These are phyloP conservation scores for Keithomyces neogunnii DNA, from an alignment of 2,329 filamentous ascomycete species.

Conservation along the genomic window DNA sequence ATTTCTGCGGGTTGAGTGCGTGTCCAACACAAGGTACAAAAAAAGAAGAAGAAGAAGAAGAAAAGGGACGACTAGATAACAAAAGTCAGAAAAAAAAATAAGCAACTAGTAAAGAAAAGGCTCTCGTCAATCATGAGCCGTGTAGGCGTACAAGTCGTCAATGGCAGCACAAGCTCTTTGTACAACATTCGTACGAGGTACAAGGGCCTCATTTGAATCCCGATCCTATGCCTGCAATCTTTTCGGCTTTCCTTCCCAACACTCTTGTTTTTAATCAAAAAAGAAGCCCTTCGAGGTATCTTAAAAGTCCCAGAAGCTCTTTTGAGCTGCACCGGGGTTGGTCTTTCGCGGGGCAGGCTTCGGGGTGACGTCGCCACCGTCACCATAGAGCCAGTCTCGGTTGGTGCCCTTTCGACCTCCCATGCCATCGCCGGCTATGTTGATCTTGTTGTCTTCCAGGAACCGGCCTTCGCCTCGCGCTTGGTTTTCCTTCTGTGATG, in stretches of 20 bases:
- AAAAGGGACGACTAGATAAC: constrained; percentile 1
- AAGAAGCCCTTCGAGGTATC: neutral
- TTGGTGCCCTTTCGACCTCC: constrained; percentile 48
- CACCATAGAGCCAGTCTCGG: constrained; percentile 50
- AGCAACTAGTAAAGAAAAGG: constrained; percentile 8
- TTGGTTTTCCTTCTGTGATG: constrained; percentile 42
- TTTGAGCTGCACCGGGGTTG: constrained; percentile 12
- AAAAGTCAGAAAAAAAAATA: constrained; percentile 1
- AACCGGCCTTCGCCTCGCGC: constrained; percentile 40
- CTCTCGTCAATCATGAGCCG: constrained; percentile 25
- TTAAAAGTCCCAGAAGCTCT: constrained; percentile 40
- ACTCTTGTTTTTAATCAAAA: neutral
- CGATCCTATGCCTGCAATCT: constrained; percentile 6
- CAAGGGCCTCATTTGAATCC: constrained; percentile 1
- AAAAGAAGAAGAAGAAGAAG: neutral
- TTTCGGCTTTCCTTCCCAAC: constrained; percentile 1
- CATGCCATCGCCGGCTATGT: constrained; percentile 57
- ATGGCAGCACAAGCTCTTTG: constrained; percentile 4
- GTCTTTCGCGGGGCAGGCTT: constrained; percentile 27
- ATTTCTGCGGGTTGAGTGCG: neutral
- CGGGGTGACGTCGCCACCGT: constrained; percentile 35
- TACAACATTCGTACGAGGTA: constrained; percentile 2
- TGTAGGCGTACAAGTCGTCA: constrained; percentile 21
- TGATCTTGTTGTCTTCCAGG: constrained; percentile 28
- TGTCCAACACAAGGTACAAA: neutral